Base-by-base conservation (phyloP, 805 yeast genomes). In the Sungouiella thailandica region DNA sequence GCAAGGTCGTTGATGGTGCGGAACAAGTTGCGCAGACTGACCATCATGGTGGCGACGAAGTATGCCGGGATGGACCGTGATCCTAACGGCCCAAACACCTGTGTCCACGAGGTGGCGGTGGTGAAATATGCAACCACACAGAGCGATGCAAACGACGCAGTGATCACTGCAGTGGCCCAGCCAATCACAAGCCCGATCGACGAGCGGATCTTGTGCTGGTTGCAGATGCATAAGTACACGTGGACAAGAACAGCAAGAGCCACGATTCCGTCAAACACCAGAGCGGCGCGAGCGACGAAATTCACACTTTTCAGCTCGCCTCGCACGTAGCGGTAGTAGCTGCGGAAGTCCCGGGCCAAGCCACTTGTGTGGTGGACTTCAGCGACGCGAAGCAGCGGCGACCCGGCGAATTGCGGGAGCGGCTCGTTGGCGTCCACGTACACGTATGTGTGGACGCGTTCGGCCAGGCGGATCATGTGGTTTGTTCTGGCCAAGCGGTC, bases 141-240 rank as follows among this genome's bases (percentile, higher is more conserved):
- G 12, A 56, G 32, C 0, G 69, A 43, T 1, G 65, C 62, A 5
- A 57, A 41, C 6, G 50, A 28, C 4, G 62, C 46, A 1, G 62
- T 33, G 6, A 50, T 13, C 0, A 51, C 50, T 17, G 53, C 55
- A 4, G 50, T 45, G 4, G 56, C 25, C 71, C 71, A 65, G 3
- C 67, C 70, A 15, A 54, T 27, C 8, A 65, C 19, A 14, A 65
- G 44, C 0, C 71, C 70, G 7, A 59, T 26, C 33, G 45, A 57
- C 3, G 67, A 61, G 18, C 65, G 43, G 9, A 65, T 49, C 30
- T 56, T 57, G 35, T 59, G 63, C 26, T 49, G 49, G 32, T 65
- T 65, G 25, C 62, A 50, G 10, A 63, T 43, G 10, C 62, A 44
- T 17, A 62, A 36, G 41, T 54, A 59, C 7, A 56, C 30, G 32